These are phyloP conservation scores for Coemansia reversa DNA, from an alignment of 192 early-diverging fungal genomes.

Conservation along the genomic window DNA sequence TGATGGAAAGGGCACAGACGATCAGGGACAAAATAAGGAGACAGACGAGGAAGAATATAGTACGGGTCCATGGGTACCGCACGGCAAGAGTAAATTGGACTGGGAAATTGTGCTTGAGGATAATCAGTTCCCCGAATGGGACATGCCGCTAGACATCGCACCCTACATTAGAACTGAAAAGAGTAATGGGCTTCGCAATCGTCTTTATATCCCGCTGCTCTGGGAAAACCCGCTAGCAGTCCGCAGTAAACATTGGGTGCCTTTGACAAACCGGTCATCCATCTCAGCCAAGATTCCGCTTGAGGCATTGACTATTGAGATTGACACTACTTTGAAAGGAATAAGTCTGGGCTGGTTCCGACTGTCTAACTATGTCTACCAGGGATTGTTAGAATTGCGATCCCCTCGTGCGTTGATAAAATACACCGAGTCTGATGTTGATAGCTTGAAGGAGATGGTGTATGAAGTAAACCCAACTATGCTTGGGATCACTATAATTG, in stretches of 20 bases:
- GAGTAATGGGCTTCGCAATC: not conserved
- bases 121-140: constrained; percentile 37
- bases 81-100: constrained; percentile 39
- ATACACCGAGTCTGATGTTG: constrained; percentile 50
- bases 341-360: constrained; percentile 55
- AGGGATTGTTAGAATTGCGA: constrained; percentile 36
- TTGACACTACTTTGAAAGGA: constrained; percentile 37
- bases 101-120: constrained; percentile 55
- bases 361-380: constrained; percentile 40
- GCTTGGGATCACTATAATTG: constrained; percentile 55
- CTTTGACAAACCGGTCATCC: constrained; percentile 39
- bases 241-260: constrained; percentile 35
- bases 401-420: constrained; percentile 35
- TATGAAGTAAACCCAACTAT: constrained; percentile 58
- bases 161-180: constrained; percentile 24
- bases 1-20: not conserved
- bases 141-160: constrained; percentile 39
- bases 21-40: not conserved
- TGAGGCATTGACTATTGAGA: constrained; percentile 10
- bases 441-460: constrained; percentile 57
- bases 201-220: constrained; percentile 49
- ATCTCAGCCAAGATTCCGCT: constrained; percentile 19
- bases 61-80: constrained; percentile 37
- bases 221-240: constrained; percentile 52
- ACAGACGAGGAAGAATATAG: not conserved